These are phyloP conservation scores for Cladorrhinum sp. DNA, from an alignment of 2,329 filamentous ascomycete genomes.

Conservation along the genomic window DNA sequence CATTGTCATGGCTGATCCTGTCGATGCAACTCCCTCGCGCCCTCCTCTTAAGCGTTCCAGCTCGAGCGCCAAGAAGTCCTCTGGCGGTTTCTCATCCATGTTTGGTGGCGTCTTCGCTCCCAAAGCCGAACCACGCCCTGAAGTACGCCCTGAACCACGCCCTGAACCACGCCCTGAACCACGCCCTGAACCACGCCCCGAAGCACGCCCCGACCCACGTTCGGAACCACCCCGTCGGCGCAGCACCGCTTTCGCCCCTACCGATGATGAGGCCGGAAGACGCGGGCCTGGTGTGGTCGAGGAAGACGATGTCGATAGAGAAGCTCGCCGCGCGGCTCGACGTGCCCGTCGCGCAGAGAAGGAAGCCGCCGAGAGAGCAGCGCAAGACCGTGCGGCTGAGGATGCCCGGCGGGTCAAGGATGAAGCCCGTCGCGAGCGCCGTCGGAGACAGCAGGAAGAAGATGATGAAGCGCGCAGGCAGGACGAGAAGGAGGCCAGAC, in stretches of 20 bases:
- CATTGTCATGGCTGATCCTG: conserved; percentile 54
- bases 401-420: conserved; percentile 57
- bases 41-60: conserved; percentile 57
- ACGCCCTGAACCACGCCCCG: conserved; percentile 37
- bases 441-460: conserved; percentile 50
- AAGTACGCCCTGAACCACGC: conserved; percentile 33
- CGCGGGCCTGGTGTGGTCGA: conserved; percentile 31
- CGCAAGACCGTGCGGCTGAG: conserved; percentile 49
- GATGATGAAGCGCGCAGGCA: conserved; percentile 52
- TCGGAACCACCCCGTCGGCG: conserved; percentile 48
- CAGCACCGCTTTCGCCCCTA: conserved; percentile 44
- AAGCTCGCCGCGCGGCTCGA: conserved; percentile 48
- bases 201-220: conserved; percentile 31
- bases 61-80: conserved; percentile 60
- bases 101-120: conserved; percentile 57
- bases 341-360: conserved; percentile 56
- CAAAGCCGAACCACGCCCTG: conserved; percentile 3
- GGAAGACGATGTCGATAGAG: conserved; percentile 48
- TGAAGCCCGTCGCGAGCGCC: conserved; percentile 53
- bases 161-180: conserved; percentile 38
- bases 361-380: conserved; percentile 45
- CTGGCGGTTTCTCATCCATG: conserved; percentile 53
- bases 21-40: conserved; percentile 43
- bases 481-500: conserved; percentile 58
- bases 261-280: conserved; percentile 47